phyloP scores from a whole-genome alignment of 2,329 filamentous ascomycete species.

The Penicillium frequentans region DNA sequence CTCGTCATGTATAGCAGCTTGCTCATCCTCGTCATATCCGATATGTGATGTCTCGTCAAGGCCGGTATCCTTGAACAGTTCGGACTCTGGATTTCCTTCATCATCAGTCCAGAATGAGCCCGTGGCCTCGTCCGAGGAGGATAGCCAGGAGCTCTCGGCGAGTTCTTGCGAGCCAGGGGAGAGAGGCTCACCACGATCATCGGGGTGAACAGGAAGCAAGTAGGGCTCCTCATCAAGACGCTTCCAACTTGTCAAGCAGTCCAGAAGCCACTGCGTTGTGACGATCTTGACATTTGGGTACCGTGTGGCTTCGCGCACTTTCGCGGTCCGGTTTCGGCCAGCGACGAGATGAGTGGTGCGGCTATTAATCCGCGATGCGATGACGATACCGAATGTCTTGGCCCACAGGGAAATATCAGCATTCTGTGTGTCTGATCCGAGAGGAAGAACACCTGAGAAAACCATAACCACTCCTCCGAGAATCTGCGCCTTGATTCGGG shows the following conservation, averaged over 20 bases:
- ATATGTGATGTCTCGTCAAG: conserved; percentile 51
- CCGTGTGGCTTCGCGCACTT: conserved; percentile 82
- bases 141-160: conserved; percentile 46
- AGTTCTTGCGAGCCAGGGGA: conserved; percentile 44
- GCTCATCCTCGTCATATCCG: conserved; percentile 63
- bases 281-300: conserved; percentile 86
- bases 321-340: conserved; percentile 73
- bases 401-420: conserved; percentile 89
- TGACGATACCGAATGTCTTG: conserved; percentile 74
- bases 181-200: conserved; percentile 56
- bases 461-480: conserved; percentile 76
- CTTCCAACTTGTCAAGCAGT: conserved; percentile 81
- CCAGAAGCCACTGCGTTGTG: conserved; percentile 82
- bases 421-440: conserved; percentile 73
- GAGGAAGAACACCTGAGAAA: conserved; percentile 84
- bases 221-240: conserved; percentile 77
- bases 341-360: conserved; percentile 54
- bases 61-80: conserved; percentile 53
- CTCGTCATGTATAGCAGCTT: conserved; percentile 68
- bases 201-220: conserved; percentile 71
- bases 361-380: conserved; percentile 47
- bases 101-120: conserved; percentile 49
- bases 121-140: conserved; percentile 50
- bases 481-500: conserved; percentile 73
- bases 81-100: conserved; percentile 40